Base-by-base conservation (phyloP, 345 rosid species). In the Boechera stricta region DNA sequence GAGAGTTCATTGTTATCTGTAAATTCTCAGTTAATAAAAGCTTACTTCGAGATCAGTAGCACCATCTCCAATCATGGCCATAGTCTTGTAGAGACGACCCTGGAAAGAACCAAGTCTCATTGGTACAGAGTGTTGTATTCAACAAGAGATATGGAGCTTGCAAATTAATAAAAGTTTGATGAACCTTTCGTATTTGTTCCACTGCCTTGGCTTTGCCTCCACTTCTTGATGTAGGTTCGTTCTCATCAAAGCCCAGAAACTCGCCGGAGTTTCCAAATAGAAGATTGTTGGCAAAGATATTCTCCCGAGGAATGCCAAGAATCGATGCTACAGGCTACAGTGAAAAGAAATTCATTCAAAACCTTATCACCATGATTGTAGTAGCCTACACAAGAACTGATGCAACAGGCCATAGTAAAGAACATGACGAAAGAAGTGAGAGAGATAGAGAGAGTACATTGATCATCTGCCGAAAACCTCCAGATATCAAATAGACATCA, bases 401-500 rank as follows among this genome's bases (percentile, higher is more conserved):
- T 45, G 59, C 66, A 69, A 53, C n/a, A 49, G 16, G 16, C 13
- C 69, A 60, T 41, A 42, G 70, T 18, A 33, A 72, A 47, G 44
- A 45, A 52, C 16, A 33, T 59, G 49, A 60, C 51, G 26, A 72
- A 35, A 71, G 10, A 75, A 76, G 32, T 31, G 53, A 58, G 18
- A 47, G 69, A 52, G 38, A 16, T n/a, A 39, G 72, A 81, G 57
- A 60, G 47, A 83, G 78, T 88, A 95, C 98, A 77, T 91, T 91
- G 80, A 95, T 95, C 99, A 95, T 95, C 75, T 91, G 97, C 47
- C 96, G 91, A 80, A 95, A 95, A 61, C 98, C 99, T 76, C 99
- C 98, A 7, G 98, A 95, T 73, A 95, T 81, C 86, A 95, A 84
- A 83, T 85, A 92, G 65, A 91, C 94, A 81, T 83, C 69, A 1